Evolutionary conservation across 2,329 filamentous ascomycete genomes (phyloP), one percentile per base, ranked within the genome.

Genomic region (Talaromyces sp.): DNA sequence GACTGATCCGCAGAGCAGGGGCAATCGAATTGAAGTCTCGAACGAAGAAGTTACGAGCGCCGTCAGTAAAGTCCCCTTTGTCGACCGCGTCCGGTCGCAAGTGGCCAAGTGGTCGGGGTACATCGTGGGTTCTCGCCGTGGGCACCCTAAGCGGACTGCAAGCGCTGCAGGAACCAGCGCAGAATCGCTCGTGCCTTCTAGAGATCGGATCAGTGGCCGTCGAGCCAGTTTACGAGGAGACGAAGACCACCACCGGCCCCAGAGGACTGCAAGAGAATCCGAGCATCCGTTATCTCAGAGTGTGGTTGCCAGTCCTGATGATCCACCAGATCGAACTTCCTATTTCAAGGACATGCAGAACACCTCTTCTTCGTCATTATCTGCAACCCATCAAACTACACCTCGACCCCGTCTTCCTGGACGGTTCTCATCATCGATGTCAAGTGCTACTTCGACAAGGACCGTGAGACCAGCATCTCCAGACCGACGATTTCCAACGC

Each of bases 11-110:
- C 89, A 89, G 63, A 89, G 87, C 34, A 86, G 90, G 61, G 92
- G 92, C 66, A 88, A 89, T 72, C 92, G 87, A 75, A 98, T 99
- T 69, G 89, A 97, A 73, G 91, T 98, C 55, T 93, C 96, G 63
- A 92, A 91, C 67, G 88, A 88, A 70, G 95, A 99, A 76, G 87
- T 99, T 69, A 93, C 92, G 53, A 86, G 87, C 60, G 95, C 95
- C 61, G 95, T 99, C 60, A 89, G 96, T 16, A 93, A 93, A 40
- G 86, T 97, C 57, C 93, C 89, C 7, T 87, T 97, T 65, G 82
- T 98, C 23, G 91, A 96, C 71, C 88, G 92, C 36, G 90, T 95
- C 56, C 87, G 88, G 54, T 96, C 90, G 12, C 90, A 87, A 44
- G 84, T 96, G 53, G 85, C 86, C 52, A 90, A 87, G 73, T 90